phyloP scores from a whole-genome alignment of 2,329 filamentous ascomycete species.

The Diplocarpon rosae region DNA sequence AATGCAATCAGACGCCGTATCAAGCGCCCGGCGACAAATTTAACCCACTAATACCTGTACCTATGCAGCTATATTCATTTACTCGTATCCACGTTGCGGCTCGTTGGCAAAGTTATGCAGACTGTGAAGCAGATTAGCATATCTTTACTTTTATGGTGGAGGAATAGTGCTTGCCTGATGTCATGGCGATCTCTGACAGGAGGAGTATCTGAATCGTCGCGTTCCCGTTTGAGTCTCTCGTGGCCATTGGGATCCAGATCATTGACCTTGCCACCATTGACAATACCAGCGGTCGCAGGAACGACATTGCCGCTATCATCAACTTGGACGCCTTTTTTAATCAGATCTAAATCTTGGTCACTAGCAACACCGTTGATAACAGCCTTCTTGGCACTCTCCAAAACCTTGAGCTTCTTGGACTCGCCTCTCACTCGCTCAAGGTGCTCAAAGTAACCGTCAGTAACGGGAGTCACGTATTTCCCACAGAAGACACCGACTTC shows the following conservation, averaged over 20 bases:
- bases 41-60: not conserved
- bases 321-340: constrained; percentile 49
- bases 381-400: constrained; percentile 53
- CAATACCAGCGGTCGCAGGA: constrained; percentile 26
- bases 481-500: constrained; percentile 91
- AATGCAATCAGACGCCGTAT: constrained; percentile 4
- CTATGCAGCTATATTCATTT: constrained; percentile 3
- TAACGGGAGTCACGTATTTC: constrained; percentile 71
- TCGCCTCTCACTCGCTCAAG: constrained; percentile 62
- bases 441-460: constrained; percentile 72
- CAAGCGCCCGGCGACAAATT: not conserved
- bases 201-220: constrained; percentile 20
- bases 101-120: constrained; percentile 25
- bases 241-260: constrained; percentile 15
- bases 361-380: constrained; percentile 52
- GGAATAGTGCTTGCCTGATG: constrained; percentile 23
- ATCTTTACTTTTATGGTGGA: not conserved
- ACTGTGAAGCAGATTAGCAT: constrained; percentile 12
- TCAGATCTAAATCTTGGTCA: constrained; percentile 48
- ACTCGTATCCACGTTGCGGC: constrained; percentile 21
- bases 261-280: constrained; percentile 11
- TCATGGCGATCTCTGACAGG: constrained; percentile 27
- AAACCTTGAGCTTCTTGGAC: constrained; percentile 54
- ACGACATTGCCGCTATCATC: constrained; percentile 45
- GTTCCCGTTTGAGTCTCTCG: constrained; percentile 21